Conservation (phyloP, 2,329 filamentous ascomycete genomes). For the Phyllosticta paracitricarpa region DNA sequence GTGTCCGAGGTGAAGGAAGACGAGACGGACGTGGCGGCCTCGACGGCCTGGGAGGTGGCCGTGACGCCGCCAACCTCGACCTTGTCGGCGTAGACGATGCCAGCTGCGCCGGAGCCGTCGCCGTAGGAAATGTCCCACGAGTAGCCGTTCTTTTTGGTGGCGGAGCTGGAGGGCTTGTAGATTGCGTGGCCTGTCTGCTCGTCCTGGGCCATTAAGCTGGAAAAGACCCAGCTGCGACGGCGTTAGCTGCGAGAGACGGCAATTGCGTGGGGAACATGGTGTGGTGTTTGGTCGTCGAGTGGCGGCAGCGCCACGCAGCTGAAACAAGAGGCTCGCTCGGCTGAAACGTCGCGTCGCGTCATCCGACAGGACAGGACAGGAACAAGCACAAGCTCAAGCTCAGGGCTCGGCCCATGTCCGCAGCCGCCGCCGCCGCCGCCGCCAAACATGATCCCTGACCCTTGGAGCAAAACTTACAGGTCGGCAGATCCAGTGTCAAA, state of each 20-base stretch:
- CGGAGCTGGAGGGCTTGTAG: slow-evolving; percentile 45
- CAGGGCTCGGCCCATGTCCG: not conserved
- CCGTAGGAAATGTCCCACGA: slow-evolving; percentile 55
- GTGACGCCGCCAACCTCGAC: slow-evolving; percentile 52
- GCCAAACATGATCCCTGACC: not conserved
- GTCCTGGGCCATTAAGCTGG: slow-evolving; percentile 42
- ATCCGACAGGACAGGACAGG: not conserved
- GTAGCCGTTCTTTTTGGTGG: slow-evolving; percentile 37
- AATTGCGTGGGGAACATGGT: not conserved
- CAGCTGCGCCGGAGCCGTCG: slow-evolving; percentile 53
- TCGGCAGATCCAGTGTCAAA: slow-evolving; percentile 63
- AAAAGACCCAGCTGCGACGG: slow-evolving; percentile 54
- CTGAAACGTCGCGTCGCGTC: not conserved
- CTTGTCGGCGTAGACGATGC: slow-evolving; percentile 56
- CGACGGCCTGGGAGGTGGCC: slow-evolving; percentile 53
- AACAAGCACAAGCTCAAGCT: no score
- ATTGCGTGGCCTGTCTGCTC: slow-evolving; percentile 45
- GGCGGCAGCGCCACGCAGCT: not conserved
- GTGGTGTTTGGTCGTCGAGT: not conserved
- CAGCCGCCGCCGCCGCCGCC: not conserved
- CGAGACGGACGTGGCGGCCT: slow-evolving; percentile 53
- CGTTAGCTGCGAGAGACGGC: slow-evolving; percentile 8
- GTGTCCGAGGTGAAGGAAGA: slow-evolving; percentile 40
- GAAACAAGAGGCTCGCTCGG: not conserved
- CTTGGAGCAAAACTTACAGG: slow-evolving; percentile 40